These are phyloP conservation scores for Mycena metata DNA, from an alignment of 768 basidiomycete genomes.

Conservation along the genomic window DNA sequence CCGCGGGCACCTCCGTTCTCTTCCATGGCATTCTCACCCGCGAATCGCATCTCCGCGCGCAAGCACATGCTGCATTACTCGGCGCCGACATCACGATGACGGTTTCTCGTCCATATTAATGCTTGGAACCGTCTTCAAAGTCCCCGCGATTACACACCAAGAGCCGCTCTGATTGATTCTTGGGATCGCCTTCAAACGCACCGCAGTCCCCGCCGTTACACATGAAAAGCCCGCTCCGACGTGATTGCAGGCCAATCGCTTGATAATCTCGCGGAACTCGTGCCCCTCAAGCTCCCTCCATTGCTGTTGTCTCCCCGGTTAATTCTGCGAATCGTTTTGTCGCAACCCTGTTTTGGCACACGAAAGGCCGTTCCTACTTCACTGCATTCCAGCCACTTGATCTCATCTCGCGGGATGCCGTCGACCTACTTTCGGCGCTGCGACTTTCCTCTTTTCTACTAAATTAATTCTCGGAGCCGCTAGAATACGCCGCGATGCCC, in stretches of 20 bases:
- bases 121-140: constrained; percentile 14
- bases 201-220: too few species aligned
- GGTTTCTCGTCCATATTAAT: constrained; percentile 16
- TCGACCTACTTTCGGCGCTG: too few species aligned
- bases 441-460: too few species aligned
- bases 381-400: too few species aligned
- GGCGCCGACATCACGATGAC: not conserved
- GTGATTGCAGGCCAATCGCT: not conserved
- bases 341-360: too few species aligned
- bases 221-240: too few species aligned
- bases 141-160: not conserved
- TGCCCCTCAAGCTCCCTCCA: constrained; percentile 10
- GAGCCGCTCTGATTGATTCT: not conserved
- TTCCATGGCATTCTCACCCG: constrained; percentile 12
- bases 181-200: too few species aligned
- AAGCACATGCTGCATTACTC: constrained; percentile 13
- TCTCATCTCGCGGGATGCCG: too few species aligned
- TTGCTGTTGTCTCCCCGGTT: not conserved
- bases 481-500: too few species aligned
- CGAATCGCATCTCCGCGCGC: not conserved
- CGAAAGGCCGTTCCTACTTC: too few species aligned
- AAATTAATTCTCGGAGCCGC: too few species aligned
- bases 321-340: too few species aligned
- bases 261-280: constrained; percentile 14
- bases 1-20: not conserved